phyloP scores from a whole-genome alignment of 2,329 filamentous ascomycete genomes.

The Aspergillus piperis region DNA sequence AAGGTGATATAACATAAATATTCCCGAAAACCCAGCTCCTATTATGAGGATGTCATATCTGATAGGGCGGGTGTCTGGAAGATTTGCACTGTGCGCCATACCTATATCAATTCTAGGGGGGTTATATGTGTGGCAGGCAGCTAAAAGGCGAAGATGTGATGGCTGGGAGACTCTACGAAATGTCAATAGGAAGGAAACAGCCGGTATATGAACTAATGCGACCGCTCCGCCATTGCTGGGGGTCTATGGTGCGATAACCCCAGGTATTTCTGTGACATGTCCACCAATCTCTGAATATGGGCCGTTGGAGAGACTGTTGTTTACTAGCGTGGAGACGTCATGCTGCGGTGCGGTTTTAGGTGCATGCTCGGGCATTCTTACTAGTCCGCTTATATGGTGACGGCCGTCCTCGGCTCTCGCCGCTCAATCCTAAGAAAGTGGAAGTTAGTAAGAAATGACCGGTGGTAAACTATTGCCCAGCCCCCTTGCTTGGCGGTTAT shows the following conservation, averaged over 20 bases:
- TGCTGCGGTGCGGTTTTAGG: no score
- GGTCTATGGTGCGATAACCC: neutral
- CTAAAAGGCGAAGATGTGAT: neutral
- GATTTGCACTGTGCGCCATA: neutral
- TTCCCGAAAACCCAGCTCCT: slow-evolving; percentile 15
- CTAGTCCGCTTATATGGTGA: no score
- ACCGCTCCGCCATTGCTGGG: neutral
- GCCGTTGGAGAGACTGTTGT: no score
- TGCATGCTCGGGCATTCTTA: no score
- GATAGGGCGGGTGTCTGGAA: neutral
- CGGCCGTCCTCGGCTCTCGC: no score
- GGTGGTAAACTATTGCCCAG: no score
- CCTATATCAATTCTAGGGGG: neutral
- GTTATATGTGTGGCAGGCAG: neutral
- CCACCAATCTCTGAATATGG: no score
- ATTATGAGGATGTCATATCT: slow-evolving; percentile 11
- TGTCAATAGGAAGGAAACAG: neutral
- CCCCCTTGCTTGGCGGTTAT: no score
- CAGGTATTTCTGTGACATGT: no score
- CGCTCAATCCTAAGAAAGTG: no score
- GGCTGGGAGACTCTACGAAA: neutral
- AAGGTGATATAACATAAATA: slow-evolving; percentile 11
- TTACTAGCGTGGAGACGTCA: no score
- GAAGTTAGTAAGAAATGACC: no score
- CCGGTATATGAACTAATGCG: neutral